phyloP scores from a whole-genome alignment of 2,329 filamentous ascomycete species.

The Sclerotinia minor region DNA sequence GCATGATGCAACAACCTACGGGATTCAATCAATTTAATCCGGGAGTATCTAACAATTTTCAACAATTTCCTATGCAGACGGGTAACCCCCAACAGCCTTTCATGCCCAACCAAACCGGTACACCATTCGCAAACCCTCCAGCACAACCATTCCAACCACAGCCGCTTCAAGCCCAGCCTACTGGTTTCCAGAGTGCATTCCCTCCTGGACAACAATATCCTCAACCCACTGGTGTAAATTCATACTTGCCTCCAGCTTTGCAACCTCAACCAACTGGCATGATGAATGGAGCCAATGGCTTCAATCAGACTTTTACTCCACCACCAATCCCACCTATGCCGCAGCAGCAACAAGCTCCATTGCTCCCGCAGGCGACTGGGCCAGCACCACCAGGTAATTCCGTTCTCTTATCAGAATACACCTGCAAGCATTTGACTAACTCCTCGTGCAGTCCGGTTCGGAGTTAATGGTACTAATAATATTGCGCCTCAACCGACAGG shows the following conservation, averaged over 20 bases:
- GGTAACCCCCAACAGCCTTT: slow-evolving; percentile 38
- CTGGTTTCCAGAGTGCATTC: slow-evolving; percentile 50
- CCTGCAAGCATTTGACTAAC: neutral
- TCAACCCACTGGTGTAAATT: slow-evolving; percentile 52
- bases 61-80: slow-evolving; percentile 36
- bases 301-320: slow-evolving; percentile 47
- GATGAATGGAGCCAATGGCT: slow-evolving; percentile 52
- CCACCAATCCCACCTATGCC: slow-evolving; percentile 53
- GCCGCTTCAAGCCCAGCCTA: slow-evolving; percentile 53
- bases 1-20: slow-evolving; percentile 41
- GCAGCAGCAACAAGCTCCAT: slow-evolving; percentile 59
- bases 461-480: slow-evolving; percentile 72
- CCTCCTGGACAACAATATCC: slow-evolving; percentile 42
- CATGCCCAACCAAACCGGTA: slow-evolving; percentile 48
- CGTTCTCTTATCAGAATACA: neutral
- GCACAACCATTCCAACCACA: slow-evolving; percentile 55
- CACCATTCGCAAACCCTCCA: slow-evolving; percentile 58
- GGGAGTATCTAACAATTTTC: slow-evolving; percentile 27
- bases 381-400: slow-evolving; percentile 67
- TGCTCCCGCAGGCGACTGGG: slow-evolving; percentile 77
- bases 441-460: slow-evolving; percentile 67
- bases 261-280: slow-evolving; percentile 61
- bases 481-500: slow-evolving; percentile 85
- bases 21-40: slow-evolving; percentile 46
- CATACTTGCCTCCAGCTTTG: slow-evolving; percentile 58